Evolutionary conservation across 495 filamentous ascomycete species (phyloP), one percentile per base, ranked within the genome.

Genomic region (Oidiodendron maius): DNA sequence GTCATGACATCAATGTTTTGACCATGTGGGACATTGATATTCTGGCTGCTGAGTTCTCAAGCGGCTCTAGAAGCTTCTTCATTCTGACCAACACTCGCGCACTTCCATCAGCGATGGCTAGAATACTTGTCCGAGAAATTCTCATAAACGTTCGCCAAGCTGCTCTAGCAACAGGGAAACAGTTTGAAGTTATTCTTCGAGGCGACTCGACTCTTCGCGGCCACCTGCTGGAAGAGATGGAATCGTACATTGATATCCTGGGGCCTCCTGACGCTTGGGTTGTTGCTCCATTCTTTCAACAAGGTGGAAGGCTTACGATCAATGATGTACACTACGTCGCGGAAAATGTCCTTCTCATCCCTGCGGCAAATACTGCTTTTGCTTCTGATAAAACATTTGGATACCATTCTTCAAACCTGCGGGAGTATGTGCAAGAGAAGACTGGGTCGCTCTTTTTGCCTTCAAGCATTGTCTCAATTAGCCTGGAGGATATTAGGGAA

Each of bases 31-130:
- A 73, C 41, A 52, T 64, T 17, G 50, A 53, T 15, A 74, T 70
- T 0, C 60, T 78, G 3, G 51, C 39, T 15, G 39, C 56, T 17
- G 74, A 77, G 50, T 68, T 78, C 48, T 55, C 56, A 11, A 57
- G 55, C 18, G 20, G 51, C 20, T 57, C 57, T 8, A 51, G 42
- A 1, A 73, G 75, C 32, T 78, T 77, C 61, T 78, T 78, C 64
- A 76, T 78, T 46, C 63, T 77, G 12, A 78, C 75, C 24, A 78
- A 78, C 52, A 76, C 75, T 1, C 70, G 74, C 41, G 75, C 75
- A 21, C 63, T 76, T 9, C 69, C 70, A 8, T 65, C 73, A 11
- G 28, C 48, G 2, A 64, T 69, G 30, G 73, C 72, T 13, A 60
- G 64, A 34, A 32, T 25, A 4, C 62, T 78, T 2, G 69, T 76